These are phyloP conservation scores for Aspergillus texensis DNA, from an alignment of 2,329 filamentous ascomycete species.

Conservation along the genomic window DNA sequence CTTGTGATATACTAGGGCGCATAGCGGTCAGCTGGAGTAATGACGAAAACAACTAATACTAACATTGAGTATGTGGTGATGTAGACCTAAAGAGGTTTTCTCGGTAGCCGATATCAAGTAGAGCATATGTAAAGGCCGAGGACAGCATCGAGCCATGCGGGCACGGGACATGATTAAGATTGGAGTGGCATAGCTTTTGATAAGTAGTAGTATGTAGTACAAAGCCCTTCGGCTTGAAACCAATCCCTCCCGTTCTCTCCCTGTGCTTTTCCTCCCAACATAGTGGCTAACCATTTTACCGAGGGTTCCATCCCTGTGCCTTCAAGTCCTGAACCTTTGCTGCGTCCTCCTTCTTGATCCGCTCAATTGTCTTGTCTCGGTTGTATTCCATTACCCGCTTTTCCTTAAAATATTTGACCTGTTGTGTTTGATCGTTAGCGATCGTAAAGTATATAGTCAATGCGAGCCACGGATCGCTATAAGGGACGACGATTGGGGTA, in stretches of 20 bases:
- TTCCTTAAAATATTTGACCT: conserved; percentile 98
- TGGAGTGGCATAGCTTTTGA: conserved; percentile 14
- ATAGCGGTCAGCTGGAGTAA: conserved; percentile 12
- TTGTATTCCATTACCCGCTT: conserved; percentile 90
- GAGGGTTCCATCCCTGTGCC: conserved; percentile 44
- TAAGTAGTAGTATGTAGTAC: conserved; percentile 22
- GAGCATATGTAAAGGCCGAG: neutral
- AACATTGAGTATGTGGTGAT: neutral
- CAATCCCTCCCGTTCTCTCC: conserved; percentile 6
- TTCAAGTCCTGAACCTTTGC: conserved; percentile 56
- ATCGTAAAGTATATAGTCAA: neutral
- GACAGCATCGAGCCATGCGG: neutral
- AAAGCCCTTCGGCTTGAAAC: conserved; percentile 5
- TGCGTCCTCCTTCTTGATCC: conserved; percentile 73
- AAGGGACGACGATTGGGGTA: neutral
- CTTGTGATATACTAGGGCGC: conserved; percentile 7
- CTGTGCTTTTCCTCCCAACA: neutral
- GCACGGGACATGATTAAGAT: conserved; percentile 12
- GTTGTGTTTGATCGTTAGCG: conserved; percentile 12
- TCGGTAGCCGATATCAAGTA: neutral
- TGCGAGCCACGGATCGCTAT: neutral
- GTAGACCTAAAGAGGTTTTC: neutral
- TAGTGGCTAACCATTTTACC: conserved; percentile 17
- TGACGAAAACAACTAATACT: conserved; percentile 1
- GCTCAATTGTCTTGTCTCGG: conserved; percentile 76